Percentiles rank a stretch among this genome's conserved stretches.
Conservation (phyloP, 352 stramenopile genomes). For the Pythium angustatum region DNA sequence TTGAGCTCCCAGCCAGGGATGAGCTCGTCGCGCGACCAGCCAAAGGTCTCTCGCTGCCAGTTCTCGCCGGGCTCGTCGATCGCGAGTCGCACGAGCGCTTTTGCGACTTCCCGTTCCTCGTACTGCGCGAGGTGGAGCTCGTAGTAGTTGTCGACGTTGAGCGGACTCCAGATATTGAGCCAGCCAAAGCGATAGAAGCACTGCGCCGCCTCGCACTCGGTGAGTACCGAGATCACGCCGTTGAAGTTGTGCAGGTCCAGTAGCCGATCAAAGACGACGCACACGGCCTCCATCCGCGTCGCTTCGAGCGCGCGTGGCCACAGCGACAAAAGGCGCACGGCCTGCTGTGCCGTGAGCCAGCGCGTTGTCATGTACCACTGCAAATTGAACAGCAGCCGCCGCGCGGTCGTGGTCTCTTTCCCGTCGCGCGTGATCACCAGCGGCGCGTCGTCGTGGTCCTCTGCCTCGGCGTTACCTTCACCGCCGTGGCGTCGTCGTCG, state of each 20-base stretch:
- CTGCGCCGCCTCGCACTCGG: conserved; percentile 56
- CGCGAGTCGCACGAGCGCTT: conserved; percentile 68
- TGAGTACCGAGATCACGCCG: conserved; percentile 55
- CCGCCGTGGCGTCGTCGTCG: conserved; percentile 23
- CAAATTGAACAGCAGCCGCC: conserved; percentile 65
- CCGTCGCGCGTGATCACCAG: conserved; percentile 35
- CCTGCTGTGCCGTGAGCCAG: conserved; percentile 70
- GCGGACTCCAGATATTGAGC: conserved; percentile 69
- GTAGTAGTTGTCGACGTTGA: conserved; percentile 80
- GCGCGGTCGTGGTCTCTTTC: conserved; percentile 53
- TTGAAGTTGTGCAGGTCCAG: conserved; percentile 74
- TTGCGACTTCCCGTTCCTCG: conserved; percentile 74
- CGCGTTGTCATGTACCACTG: conserved; percentile 70
- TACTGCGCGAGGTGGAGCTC: conserved; percentile 66
- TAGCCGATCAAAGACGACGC: conserved; percentile 67
- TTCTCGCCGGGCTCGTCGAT: conserved; percentile 85
- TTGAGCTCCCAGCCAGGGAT: conserved; percentile 84
- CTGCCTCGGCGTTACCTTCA: background rate
- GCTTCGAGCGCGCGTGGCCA: conserved; percentile 53
- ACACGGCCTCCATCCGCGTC: conserved; percentile 62
- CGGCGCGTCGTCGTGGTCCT: conserved; percentile 19
- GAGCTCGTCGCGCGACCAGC: conserved; percentile 73
- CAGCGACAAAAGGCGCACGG: conserved; percentile 42
- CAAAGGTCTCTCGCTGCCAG: conserved; percentile 77
- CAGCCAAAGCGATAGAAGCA: conserved; percentile 67